These are phyloP conservation scores for Phialophora verrucosa DNA, from an alignment of 2,329 filamentous ascomycete species.

Conservation along the genomic window DNA sequence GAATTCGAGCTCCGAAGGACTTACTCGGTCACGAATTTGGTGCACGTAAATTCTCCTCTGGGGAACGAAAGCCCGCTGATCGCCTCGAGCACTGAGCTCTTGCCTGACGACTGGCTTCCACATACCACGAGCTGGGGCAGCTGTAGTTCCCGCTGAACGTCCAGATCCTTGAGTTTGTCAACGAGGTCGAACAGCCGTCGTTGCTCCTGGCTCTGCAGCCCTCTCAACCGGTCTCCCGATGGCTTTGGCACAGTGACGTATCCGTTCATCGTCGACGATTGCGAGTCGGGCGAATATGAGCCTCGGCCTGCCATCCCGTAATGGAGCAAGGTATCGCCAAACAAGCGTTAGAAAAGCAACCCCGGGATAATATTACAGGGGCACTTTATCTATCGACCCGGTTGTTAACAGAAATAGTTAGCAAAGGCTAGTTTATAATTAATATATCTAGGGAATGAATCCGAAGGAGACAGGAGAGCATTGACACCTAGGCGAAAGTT, in stretches of 20 bases:
- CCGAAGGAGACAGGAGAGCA: neutral
- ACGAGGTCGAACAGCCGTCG: slow-evolving; percentile 18
- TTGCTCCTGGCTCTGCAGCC: slow-evolving; percentile 15
- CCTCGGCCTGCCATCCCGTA: slow-evolving; percentile 2
- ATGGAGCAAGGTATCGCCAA: no score
- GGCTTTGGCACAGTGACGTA: slow-evolving; percentile 17
- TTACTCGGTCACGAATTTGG: slow-evolving; percentile 66
- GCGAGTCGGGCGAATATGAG: slow-evolving; percentile 4
- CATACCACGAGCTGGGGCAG: slow-evolving; percentile 69
- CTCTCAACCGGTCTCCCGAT: neutral
- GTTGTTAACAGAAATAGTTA: no score
- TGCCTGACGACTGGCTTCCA: slow-evolving; percentile 69
- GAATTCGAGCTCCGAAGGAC: slow-evolving; percentile 47
- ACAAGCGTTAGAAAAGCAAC: no score
- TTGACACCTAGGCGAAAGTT: neutral
- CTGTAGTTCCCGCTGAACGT: slow-evolving; percentile 49
- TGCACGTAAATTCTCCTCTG: slow-evolving; percentile 65
- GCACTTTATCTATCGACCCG: no score
- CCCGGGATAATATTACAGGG: no score
- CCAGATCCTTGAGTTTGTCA: slow-evolving; percentile 46
- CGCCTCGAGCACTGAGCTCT: slow-evolving; percentile 66
- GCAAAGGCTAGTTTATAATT: no score
- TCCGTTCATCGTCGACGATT: slow-evolving; percentile 14
- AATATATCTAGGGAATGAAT: neutral
- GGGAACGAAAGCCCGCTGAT: slow-evolving; percentile 67